A percentile compares a stretch with the other conserved stretches of the same genome.
phyloP scores from a whole-genome alignment of 1,284 basidiomycete species.

The Melanopsichium pennsylvanicum region DNA sequence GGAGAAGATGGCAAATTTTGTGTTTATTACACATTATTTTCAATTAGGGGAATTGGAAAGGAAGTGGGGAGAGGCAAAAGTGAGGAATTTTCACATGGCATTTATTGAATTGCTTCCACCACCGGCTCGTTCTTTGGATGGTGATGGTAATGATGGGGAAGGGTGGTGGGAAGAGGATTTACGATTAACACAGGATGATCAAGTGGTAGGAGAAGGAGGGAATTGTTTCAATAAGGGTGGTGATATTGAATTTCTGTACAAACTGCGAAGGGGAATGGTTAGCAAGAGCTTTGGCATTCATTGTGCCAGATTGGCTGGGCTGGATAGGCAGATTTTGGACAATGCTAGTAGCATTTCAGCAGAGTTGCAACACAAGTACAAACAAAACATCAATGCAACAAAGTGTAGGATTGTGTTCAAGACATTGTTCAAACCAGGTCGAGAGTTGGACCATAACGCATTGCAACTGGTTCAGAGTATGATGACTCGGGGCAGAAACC shows the following conservation, averaged over 20 bases:
- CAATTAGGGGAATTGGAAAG: conserved; percentile 37
- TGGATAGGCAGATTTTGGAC: conserved; percentile 20
- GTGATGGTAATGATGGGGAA: too few species aligned
- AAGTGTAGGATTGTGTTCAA: not conserved
- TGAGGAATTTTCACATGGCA: conserved; percentile 58
- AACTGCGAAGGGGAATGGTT: conserved; percentile 47
- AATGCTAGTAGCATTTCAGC: conserved; percentile 12
- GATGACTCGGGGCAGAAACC: too few species aligned
- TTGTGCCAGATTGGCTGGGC: conserved; percentile 53
- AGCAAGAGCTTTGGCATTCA: conserved; percentile 60
- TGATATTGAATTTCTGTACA: conserved; percentile 62
- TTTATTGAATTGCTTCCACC: conserved; percentile 20
- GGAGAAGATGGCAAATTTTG: conserved; percentile 14
- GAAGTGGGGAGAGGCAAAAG: not conserved
- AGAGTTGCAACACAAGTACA: not conserved
- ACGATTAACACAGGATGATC: too few species aligned
- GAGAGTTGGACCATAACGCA: too few species aligned
- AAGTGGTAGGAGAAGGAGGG: conserved; percentile 1
- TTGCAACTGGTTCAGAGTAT: too few species aligned
- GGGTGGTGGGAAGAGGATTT: too few species aligned
- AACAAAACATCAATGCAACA: too few species aligned
- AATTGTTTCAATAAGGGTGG: too few species aligned
- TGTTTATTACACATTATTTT: conserved; percentile 63
- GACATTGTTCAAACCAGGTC: not conserved
- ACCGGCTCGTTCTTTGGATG: not conserved